Conservation (phyloP, 768 basidiomycete species). For the Mycena rebaudengoi region DNA sequence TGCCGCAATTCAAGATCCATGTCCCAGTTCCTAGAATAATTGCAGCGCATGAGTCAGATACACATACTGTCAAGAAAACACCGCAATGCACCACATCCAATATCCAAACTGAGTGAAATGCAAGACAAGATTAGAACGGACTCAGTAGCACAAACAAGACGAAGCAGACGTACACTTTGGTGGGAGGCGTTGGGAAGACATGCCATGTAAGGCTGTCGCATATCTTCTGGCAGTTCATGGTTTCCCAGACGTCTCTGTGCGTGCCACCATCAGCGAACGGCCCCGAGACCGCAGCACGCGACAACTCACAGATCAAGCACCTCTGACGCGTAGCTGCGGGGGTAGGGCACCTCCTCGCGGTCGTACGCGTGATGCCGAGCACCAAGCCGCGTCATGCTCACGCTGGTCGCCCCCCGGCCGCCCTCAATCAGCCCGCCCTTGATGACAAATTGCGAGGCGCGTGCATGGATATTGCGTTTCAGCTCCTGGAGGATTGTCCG, state of each 20-base stretch:
- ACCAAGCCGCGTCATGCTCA: slow-evolving; percentile 34
- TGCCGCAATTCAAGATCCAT: slow-evolving; percentile 75
- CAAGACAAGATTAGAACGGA: slow-evolving; percentile 3
- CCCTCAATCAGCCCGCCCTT: slow-evolving; percentile 51
- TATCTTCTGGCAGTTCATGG: slow-evolving; percentile 58
- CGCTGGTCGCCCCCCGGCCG: slow-evolving; percentile 30
- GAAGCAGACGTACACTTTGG: slow-evolving; percentile 59
- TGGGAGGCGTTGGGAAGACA: slow-evolving; percentile 65
- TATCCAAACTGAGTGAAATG: slow-evolving; percentile 59
- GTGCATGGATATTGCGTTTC: slow-evolving; percentile 58
- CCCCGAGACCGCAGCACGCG: slow-evolving; percentile 6
- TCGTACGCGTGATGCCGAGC: slow-evolving; percentile 66
- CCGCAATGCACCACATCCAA: slow-evolving; percentile 70
- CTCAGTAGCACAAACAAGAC: neutral
- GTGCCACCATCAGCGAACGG: slow-evolving; percentile 22
- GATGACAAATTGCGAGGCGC: slow-evolving; percentile 63
- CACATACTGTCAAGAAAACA: neutral
- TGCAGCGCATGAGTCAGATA: neutral
- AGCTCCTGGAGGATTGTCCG: slow-evolving; percentile 67
- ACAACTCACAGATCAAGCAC: slow-evolving; percentile 72
- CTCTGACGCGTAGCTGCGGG: slow-evolving; percentile 68
- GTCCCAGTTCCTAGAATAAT: slow-evolving; percentile 65
- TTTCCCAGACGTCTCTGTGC: slow-evolving; percentile 76
- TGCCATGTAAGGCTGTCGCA: slow-evolving; percentile 72
- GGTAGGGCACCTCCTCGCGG: slow-evolving; percentile 68